A percentile compares a stretch with the other conserved stretches of the same genome.
phyloP scores from a whole-genome alignment of 345 rosid species.

The Citrus cavaleriei region DNA sequence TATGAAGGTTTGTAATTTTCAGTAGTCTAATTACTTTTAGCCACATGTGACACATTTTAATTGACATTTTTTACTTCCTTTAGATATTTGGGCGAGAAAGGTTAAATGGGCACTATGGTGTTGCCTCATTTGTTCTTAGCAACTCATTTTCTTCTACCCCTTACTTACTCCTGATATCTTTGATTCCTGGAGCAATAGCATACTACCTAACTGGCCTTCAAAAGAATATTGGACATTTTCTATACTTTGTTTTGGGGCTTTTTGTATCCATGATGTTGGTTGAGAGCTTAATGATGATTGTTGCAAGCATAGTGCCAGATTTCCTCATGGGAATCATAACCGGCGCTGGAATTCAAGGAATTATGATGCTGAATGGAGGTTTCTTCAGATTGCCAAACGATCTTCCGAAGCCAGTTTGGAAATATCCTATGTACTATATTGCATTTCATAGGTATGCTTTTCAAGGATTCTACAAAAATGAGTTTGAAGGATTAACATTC shows the following conservation, averaged over 20 bases:
- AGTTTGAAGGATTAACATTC: constrained; percentile 30
- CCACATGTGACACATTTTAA: too few species aligned
- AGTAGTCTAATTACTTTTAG: background rate
- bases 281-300: constrained; percentile 59
- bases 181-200: constrained; percentile 45
- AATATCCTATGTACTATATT: constrained; percentile 44
- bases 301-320: constrained; percentile 49
- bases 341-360: constrained; percentile 48
- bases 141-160: constrained; percentile 51
- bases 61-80: too few species aligned
- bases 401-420: constrained; percentile 44
- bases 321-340: constrained; percentile 57
- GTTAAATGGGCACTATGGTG: constrained; percentile 52
- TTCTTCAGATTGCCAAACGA: constrained; percentile 42
- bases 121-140: constrained; percentile 42
- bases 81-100: constrained; percentile 52
- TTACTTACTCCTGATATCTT: constrained; percentile 28
- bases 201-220: constrained; percentile 45
- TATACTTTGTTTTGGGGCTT: constrained; percentile 31
- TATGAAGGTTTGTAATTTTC: constrained; percentile 29
- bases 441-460: constrained; percentile 24
- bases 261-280: constrained; percentile 40
- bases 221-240: constrained; percentile 30
- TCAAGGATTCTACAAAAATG: constrained; percentile 30
- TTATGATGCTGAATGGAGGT: constrained; percentile 49